These are phyloP conservation scores for Solanum hybrid DNA, from an alignment of 305 asterid genomes.

Conservation along the genomic window DNA sequence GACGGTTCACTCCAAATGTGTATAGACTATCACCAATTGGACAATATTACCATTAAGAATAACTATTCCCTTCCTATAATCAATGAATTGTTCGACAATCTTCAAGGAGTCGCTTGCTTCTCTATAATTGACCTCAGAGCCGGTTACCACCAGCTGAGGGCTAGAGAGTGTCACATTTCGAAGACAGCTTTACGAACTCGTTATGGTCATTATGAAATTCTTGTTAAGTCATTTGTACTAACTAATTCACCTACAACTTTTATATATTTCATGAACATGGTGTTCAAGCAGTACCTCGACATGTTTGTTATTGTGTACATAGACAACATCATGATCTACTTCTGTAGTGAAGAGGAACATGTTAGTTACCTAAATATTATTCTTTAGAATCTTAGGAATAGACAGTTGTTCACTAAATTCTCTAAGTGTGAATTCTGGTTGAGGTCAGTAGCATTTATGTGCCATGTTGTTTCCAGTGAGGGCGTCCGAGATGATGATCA, in stretches of 20 bases:
- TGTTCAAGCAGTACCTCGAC: background rate
- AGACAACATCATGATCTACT: background rate
- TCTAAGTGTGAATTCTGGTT: background rate
- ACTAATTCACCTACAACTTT: background rate
- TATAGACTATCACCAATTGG: background rate
- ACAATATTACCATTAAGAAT: background rate
- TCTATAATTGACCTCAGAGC: background rate
- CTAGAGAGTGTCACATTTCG: background rate
- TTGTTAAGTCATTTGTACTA: background rate
- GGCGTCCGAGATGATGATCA: background rate
- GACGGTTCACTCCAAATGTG: background rate
- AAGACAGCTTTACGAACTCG: too few relatives aligned
- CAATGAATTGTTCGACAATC: background rate
- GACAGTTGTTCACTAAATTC: background rate
- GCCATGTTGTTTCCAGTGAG: background rate
- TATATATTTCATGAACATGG: background rate
- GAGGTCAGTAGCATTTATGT: background rate
- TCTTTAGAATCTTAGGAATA: background rate
- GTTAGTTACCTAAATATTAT: too few relatives aligned
- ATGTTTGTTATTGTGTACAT: background rate
- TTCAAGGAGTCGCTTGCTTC: background rate
- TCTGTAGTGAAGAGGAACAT: background rate
- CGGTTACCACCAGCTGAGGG: background rate
- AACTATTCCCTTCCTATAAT: background rate
- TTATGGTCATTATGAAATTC: background rate